Evolutionary conservation across 2,329 filamentous ascomycete species (phyloP).

Genomic region (Catunica adiposa): DNA sequence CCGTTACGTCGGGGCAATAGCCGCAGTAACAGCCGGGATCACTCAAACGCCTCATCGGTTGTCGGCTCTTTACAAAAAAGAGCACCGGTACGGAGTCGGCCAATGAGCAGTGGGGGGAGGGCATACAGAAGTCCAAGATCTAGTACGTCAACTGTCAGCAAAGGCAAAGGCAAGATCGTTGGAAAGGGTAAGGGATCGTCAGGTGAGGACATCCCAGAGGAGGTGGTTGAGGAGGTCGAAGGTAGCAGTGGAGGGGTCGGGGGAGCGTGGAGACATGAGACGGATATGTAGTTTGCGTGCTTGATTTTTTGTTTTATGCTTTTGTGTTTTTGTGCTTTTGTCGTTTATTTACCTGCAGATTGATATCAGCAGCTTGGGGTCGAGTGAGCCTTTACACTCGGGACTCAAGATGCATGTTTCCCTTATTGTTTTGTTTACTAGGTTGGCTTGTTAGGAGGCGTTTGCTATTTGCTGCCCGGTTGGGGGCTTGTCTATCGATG

Average conservation of each 20-base stretch:
- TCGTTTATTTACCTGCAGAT: neutral
- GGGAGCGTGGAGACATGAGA: neutral
- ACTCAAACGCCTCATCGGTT: neutral
- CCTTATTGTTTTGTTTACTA: neutral
- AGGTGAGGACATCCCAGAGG: conserved; percentile 2
- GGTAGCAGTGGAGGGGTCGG: neutral
- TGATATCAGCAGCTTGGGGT: conserved; percentile 11
- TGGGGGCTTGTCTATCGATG: neutral
- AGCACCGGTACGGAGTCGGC: conserved; percentile 2
- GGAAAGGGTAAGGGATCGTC: neutral
- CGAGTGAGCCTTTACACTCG: neutral
- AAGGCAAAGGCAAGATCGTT: neutral
- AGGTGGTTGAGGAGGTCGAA: neutral
- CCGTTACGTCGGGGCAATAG: neutral
- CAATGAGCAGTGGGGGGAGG: conserved; percentile 2
- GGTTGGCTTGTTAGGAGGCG: neutral
- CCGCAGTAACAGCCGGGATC: conserved; percentile 1
- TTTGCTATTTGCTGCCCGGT: neutral
- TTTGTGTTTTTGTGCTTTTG: conserved; percentile 6
- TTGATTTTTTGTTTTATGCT: neutral
- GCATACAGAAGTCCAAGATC: neutral
- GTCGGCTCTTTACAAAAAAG: neutral
- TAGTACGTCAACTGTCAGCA: neutral
- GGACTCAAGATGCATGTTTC: conserved; percentile 7
- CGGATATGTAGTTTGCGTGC: conserved; percentile 10